These are phyloP conservation scores for Typha latifolia DNA, from an alignment of 176 grass and related monocot species.

Conservation along the genomic window DNA sequence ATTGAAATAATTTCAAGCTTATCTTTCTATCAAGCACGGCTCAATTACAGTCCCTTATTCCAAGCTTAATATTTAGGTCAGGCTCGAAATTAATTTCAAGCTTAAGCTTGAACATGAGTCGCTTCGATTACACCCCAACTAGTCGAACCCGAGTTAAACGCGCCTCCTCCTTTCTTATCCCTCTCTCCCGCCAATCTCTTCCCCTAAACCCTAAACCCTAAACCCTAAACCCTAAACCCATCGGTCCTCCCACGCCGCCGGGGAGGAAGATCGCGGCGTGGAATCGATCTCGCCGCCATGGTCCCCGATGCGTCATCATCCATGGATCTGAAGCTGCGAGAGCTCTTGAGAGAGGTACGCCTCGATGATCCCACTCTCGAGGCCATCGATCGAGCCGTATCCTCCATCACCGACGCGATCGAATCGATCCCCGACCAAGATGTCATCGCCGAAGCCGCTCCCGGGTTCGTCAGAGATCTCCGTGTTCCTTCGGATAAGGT, in stretches of 20 bases:
- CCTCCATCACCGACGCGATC: conserved; percentile 44
- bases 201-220: neutral
- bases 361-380: conserved; percentile 26
- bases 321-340: conserved; percentile 44
- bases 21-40: no score
- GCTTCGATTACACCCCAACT: no score
- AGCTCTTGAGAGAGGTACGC: conserved; percentile 43
- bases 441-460: conserved; percentile 22
- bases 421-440: conserved; percentile 42
- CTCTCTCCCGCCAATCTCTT: neutral
- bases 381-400: conserved; percentile 26
- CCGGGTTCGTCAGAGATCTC: conserved; percentile 56
- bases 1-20: no score
- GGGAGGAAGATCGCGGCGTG: neutral
- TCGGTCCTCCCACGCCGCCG: neutral
- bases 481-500: conserved; percentile 42
- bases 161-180: neutral
- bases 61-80: no score
- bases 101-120: no score
- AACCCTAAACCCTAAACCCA: conserved; percentile 35
- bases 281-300: conserved; percentile 5
- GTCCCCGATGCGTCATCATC: conserved; percentile 10
- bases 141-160: neutral
- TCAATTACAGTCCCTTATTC: no score
- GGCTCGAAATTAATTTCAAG: no score